Conservation (phyloP, 495 filamentous ascomycete species). For the Stereocaulon alpinum region DNA sequence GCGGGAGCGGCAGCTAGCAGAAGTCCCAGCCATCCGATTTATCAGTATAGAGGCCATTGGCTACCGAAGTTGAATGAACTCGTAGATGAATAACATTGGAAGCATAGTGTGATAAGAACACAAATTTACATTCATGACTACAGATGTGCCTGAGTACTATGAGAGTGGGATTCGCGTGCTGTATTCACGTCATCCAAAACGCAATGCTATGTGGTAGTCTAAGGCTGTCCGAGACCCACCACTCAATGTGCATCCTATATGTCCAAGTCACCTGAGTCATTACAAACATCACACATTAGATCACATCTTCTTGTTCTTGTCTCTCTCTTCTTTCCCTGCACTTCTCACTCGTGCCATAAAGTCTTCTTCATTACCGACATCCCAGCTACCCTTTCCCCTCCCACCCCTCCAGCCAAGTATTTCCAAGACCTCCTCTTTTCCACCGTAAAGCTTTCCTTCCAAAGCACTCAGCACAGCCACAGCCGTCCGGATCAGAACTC, state of each 20-base stretch:
- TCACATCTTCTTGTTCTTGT: not conserved
- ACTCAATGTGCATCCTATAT: not conserved
- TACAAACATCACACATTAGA: not conserved
- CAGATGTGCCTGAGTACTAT: not conserved
- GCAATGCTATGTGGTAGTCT: not conserved
- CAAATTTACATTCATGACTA: not conserved
- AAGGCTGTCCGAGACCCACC: not conserved
- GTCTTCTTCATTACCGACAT: conserved; percentile 48
- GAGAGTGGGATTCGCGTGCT: not conserved
- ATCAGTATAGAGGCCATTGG: no score
- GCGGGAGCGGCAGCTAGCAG: no score
- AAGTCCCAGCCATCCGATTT: not conserved
- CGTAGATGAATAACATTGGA: not conserved
- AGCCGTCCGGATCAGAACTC: conserved; percentile 64
- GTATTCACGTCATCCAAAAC: not conserved
- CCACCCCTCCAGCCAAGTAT: conserved; percentile 45
- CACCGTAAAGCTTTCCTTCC: conserved; percentile 52
- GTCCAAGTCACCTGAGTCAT: not conserved
- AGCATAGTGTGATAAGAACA: not conserved
- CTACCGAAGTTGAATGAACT: not conserved
- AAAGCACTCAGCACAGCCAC: conserved; percentile 58
- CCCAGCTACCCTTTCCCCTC: conserved; percentile 26
- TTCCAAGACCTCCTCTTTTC: conserved; percentile 39
- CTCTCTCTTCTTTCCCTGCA: conserved; percentile 48
- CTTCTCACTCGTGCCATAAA: conserved; percentile 60